Percentiles rank a stretch among this genome's conserved stretches.
These are phyloP conservation scores for Macrophomina phaseolina DNA, from an alignment of 2,329 filamentous ascomycete species.

Conservation along the genomic window DNA sequence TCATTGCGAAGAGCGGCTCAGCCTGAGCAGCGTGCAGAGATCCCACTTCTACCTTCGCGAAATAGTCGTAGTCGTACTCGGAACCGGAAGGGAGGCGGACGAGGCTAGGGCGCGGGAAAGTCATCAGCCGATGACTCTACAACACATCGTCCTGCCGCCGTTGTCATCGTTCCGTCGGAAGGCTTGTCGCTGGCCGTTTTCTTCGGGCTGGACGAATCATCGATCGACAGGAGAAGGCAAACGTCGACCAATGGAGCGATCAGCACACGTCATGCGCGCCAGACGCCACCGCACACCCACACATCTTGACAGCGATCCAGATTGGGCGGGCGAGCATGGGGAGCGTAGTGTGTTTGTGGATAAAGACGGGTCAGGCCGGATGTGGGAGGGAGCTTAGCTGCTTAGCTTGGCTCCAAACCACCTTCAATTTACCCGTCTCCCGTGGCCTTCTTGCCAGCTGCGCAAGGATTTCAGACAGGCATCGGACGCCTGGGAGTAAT, in stretches of 20 bases:
- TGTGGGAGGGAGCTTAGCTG: conserved; percentile 2
- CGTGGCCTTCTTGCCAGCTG: background rate
- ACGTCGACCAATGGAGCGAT: background rate
- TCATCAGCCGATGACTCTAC: background rate
- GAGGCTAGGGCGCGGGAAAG: background rate
- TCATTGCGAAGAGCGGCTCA: background rate
- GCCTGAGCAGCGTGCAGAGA: background rate
- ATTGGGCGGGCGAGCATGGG: no score
- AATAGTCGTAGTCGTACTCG: conserved; percentile 1
- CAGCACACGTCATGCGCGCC: conserved; percentile 1
- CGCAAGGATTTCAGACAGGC: background rate
- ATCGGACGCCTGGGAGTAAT: background rate
- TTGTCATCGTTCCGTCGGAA: background rate
- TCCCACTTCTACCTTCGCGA: background rate
- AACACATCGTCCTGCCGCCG: background rate
- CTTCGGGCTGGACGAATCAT: background rate
- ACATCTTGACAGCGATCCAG: background rate
- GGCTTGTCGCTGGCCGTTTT: background rate
- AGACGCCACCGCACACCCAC: background rate
- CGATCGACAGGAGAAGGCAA: conserved; percentile 12
- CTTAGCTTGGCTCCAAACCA: background rate
- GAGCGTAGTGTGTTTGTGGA: no score
- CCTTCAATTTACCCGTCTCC: background rate
- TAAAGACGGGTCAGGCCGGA: conserved; percentile 8
- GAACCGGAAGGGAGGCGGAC: background rate